Evolutionary conservation across 495 filamentous ascomycete genomes (phyloP), one percentile per base, ranked within the genome.

Genomic region (Lasiosphaeria hispida): DNA sequence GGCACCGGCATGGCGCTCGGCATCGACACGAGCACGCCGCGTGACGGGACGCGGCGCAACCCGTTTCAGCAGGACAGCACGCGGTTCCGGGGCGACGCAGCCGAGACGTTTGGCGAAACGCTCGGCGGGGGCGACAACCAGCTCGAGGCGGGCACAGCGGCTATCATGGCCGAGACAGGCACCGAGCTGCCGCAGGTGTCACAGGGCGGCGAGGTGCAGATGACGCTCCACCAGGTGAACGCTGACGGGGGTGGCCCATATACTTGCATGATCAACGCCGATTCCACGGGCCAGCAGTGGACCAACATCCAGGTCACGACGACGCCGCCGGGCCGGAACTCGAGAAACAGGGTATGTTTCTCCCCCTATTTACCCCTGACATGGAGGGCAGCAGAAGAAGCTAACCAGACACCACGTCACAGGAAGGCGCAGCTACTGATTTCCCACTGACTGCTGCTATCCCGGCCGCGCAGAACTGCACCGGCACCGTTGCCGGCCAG

Each of bases 31-130:
- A 62, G 60, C 52, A 83, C 80, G 5, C 80, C 80, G 11, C 79
- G 80, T 14, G 77, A 80, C 53, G 80, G 80, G 35, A 81, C 79
- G n/a, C 58, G 69, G 3, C 76, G 80, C 33, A 62, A 60, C 8
- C 80, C 80, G 7, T 82, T 82, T 70, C 80, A 83, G 60, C 78
- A 79, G 40, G 80, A 83, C 57, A 69, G 63, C 48, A 82, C 80
- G 41, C 76, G 80, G 13, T 83, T 83, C 74, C 60, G 67, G 37
- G 75, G 74, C 18, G 60, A 63, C 42, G 58, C 69, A 6, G 75
- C 71, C n/a, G 66, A 71, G n/a, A 75, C 77, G 11, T 47, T 79
- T 51, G 72, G 75, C 51, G 72, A 78, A 64, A 77, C 72, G 1
- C 57, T 76, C 15, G 69, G 58, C 7, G 71, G 53, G 33, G 79